Conservation (phyloP, 73 alveolate species). For the Paramecium pentaurelia region DNA sequence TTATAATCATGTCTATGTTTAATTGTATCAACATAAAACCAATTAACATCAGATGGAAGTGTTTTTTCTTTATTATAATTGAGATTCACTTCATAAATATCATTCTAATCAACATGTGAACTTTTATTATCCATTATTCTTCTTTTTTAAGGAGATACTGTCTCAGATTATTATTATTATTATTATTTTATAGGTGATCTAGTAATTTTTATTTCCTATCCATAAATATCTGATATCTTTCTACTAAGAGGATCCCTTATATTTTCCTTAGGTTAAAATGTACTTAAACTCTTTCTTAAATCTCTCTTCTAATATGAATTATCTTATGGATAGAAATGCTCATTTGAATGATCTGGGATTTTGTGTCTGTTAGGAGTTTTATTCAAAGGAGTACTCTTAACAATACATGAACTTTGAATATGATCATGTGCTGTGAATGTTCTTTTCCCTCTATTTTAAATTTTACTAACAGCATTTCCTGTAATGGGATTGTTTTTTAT, state of each 20-base stretch:
- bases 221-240: background rate
- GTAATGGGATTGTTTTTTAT: background rate
- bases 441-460: background rate
- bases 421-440: background rate
- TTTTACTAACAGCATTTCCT: background rate
- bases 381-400: background rate
- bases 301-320: background rate
- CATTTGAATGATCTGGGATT: constrained; percentile 19
- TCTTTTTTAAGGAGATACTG: background rate
- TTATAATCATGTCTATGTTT: constrained; percentile 14
- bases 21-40: constrained; percentile 28
- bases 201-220: background rate
- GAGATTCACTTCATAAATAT: background rate
- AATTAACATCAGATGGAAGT: background rate
- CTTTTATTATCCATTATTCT: background rate
- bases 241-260: background rate
- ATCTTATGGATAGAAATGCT: background rate
- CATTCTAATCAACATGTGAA: background rate
- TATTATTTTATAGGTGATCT: background rate
- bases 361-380: constrained; percentile 16
- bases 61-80: background rate
- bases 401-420: background rate
- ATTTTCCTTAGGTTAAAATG: background rate
- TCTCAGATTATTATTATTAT: background rate
- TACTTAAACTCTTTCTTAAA: background rate